Percentiles rank a stretch among this genome's conserved stretches.
These are phyloP conservation scores for Malassezia brasiliensis DNA, from an alignment of 1,284 basidiomycete genomes.

Conservation along the genomic window DNA sequence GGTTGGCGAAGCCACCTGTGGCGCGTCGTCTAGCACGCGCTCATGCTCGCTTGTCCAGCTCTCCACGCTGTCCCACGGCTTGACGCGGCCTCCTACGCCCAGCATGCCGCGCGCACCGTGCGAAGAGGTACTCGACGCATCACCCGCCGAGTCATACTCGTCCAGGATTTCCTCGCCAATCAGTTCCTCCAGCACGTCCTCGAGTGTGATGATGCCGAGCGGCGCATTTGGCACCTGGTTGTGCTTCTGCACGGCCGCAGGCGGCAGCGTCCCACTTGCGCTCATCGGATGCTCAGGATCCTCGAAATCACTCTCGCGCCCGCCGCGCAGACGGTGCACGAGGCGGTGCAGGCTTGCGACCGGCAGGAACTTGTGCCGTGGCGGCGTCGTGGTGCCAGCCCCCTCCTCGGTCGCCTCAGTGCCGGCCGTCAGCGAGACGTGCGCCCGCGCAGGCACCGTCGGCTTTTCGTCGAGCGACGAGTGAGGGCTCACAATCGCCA, in stretches of 20 bases:
- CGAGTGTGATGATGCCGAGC: slow-evolving; percentile 81
- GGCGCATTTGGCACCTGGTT: slow-evolving; percentile 51
- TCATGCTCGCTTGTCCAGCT: too few species aligned
- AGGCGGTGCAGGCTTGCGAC: slow-evolving; percentile 9
- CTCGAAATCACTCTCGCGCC: slow-evolving; percentile 17
- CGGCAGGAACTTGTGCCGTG: slow-evolving; percentile 8
- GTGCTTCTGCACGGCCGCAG: slow-evolving; percentile 4
- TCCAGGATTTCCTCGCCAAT: slow-evolving; percentile 45
- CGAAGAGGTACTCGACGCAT: slow-evolving; percentile 2
- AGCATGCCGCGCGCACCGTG: neutral
- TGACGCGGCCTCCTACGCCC: too few species aligned
- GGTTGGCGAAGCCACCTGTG: too few species aligned
- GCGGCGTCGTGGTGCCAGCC: neutral
- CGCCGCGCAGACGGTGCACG: slow-evolving; percentile 8
- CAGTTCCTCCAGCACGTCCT: slow-evolving; percentile 71
- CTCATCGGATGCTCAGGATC: slow-evolving; percentile 38
- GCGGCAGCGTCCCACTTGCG: slow-evolving; percentile 2
- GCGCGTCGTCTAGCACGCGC: too few species aligned
- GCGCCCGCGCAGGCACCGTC: slow-evolving; percentile 3
- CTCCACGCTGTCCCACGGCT: too few species aligned
- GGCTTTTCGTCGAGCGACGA: slow-evolving; percentile 16
- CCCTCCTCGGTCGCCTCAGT: neutral
- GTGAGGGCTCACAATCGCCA: slow-evolving; percentile 65
- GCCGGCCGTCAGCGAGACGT: neutral
- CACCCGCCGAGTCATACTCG: slow-evolving; percentile 40